Evolutionary conservation across 2,329 filamentous ascomycete species (phyloP).

Genomic region (Albifimbria verrucaria): DNA sequence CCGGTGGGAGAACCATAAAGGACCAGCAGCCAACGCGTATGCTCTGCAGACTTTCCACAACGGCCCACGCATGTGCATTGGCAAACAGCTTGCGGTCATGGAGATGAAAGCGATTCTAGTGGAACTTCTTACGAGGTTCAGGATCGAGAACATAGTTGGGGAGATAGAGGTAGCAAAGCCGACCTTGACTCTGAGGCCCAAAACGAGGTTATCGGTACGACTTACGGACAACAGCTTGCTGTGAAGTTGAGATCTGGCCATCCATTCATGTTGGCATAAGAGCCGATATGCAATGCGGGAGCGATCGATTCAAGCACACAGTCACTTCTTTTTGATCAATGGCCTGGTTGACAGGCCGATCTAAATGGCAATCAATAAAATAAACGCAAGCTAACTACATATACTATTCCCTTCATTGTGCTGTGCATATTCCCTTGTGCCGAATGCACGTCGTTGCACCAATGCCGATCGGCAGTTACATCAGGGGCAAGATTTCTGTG

Average conservation of each 20-base stretch:
- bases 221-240: constrained; percentile 3
- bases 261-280: not conserved
- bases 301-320: not conserved
- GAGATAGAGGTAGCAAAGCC: constrained; percentile 19
- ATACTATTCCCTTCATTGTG: not conserved
- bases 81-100: constrained; percentile 29
- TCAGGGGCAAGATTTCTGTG: not conserved
- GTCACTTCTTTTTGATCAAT: not conserved
- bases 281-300: not conserved
- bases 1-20: constrained; percentile 30
- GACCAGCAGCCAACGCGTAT: constrained; percentile 21
- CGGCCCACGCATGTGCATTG: constrained; percentile 35
- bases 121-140: constrained; percentile 27
- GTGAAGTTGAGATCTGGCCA: not conserved
- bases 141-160: constrained; percentile 17
- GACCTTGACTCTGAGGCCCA: constrained; percentile 22
- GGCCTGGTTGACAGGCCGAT: not conserved
- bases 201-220: constrained; percentile 19
- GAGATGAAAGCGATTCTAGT: constrained; percentile 35
- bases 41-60: constrained; percentile 33
- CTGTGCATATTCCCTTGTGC: not conserved
- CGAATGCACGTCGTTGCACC: not conserved
- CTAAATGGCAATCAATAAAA: not conserved
- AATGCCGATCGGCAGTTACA: not conserved
- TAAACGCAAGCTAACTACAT: not conserved